Evolutionary conservation across 768 basidiomycete species (phyloP).

Genomic region (Agaricus blazei): DNA sequence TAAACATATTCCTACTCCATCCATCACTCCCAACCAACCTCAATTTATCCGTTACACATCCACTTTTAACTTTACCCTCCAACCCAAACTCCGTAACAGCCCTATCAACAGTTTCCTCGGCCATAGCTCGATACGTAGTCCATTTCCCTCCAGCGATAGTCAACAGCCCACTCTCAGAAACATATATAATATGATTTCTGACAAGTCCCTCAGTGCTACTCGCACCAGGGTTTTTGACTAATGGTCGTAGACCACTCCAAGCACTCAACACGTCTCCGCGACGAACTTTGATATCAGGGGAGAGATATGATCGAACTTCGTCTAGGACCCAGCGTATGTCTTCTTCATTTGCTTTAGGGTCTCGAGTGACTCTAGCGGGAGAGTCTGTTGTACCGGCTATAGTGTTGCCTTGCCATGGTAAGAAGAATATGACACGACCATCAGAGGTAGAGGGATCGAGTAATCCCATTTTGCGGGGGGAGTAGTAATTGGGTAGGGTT

Average conservation of each 20-base stretch:
- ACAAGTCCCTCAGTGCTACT: conserved; percentile 82
- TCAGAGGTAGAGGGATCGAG: conserved; percentile 94
- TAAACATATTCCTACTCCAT: conserved; percentile 97
- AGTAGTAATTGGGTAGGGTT: conserved; percentile 95
- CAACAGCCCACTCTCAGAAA: conserved; percentile 73
- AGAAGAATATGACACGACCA: conserved; percentile 97
- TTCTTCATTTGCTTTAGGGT: conserved; percentile 84
- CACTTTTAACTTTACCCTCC: conserved; percentile 43
- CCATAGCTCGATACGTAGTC: conserved; percentile 98
- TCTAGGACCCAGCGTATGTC: conserved; percentile 97
- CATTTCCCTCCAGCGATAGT: conserved; percentile 98
- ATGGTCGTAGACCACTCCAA: conserved; percentile 88
- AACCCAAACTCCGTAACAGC: conserved; percentile 79
- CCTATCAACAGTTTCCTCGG: conserved; percentile 87
- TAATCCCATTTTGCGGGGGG: conserved; percentile 90
- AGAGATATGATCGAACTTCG: conserved; percentile 85
- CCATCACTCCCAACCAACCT: conserved; percentile 89
- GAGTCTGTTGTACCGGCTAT: conserved; percentile 97
- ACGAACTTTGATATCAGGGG: conserved; percentile 89
- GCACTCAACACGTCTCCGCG: conserved; percentile 93
- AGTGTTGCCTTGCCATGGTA: conserved; percentile 97
- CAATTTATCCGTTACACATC: conserved; percentile 75
- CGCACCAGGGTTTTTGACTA: conserved; percentile 74
- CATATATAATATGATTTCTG: conserved; percentile 88
- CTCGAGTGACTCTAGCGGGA: conserved; percentile 60